Evolutionary conservation across 768 basidiomycete genomes (phyloP).

Genomic region (Pholiota molesta): DNA sequence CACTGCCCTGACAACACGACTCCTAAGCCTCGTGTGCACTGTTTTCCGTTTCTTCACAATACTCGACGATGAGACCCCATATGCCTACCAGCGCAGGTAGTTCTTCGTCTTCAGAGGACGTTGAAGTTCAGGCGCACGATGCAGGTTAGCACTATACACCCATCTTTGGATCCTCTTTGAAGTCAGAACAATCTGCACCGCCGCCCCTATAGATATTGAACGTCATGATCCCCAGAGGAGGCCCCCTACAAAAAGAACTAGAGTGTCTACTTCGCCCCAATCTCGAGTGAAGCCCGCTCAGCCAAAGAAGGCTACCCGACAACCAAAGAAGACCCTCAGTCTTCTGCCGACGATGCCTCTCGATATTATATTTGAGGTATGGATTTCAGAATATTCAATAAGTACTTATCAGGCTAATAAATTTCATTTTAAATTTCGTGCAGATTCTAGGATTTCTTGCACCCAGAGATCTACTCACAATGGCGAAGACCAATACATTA

Average conservation of each 20-base stretch:
- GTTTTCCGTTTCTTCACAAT: not conserved
- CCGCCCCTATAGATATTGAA: too few species aligned
- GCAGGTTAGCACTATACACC: too few species aligned
- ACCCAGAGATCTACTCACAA: constrained; percentile 27
- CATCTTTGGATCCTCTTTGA: too few species aligned
- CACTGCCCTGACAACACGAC: not conserved
- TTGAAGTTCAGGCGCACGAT: too few species aligned
- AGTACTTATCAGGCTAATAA: not conserved
- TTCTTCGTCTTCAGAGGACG: too few species aligned
- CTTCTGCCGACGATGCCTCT: constrained; percentile 29
- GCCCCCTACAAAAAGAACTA: not conserved
- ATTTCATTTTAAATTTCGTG: not conserved
- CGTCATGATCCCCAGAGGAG: too few species aligned
- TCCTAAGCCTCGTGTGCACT: too few species aligned
- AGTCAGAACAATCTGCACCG: too few species aligned
- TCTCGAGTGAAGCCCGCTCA: not conserved
- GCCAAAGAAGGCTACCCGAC: not conserved
- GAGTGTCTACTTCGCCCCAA: not conserved
- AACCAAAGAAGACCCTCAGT: constrained; percentile 6
- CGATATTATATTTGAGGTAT: constrained; percentile 29
- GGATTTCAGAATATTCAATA: not conserved
- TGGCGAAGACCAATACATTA: constrained; percentile 25
- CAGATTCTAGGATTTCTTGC: constrained; percentile 27
- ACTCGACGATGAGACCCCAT: not conserved
- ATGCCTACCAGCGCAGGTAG: not conserved